These are phyloP conservation scores for Rheum nobile DNA, from an alignment of 148 eudicot species.

Conservation along the genomic window DNA sequence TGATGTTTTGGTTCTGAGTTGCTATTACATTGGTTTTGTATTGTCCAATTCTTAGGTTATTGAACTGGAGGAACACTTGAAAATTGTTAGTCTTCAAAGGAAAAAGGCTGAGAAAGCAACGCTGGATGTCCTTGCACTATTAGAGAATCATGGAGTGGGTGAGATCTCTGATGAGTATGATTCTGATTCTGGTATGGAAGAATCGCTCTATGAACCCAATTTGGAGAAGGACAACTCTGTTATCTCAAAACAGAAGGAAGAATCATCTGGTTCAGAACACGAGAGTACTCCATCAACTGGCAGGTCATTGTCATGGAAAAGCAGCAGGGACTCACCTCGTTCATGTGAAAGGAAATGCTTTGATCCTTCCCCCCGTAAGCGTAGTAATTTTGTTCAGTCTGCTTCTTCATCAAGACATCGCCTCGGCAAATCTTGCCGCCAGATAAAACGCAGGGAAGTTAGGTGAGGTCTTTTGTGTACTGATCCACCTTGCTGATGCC, in stretches of 20 bases:
- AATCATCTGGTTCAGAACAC: conserved; percentile 48
- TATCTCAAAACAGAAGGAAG: conserved; percentile 23
- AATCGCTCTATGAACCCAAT: conserved; percentile 29
- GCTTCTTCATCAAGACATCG: conserved; percentile 41
- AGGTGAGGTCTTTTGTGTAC: conserved; percentile 22
- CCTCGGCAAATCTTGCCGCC: conserved; percentile 78
- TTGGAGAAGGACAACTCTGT: conserved; percentile 15
- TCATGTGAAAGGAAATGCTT: conserved; percentile 32
- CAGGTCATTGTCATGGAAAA: conserved; percentile 79
- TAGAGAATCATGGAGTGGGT: conserved; percentile 50
- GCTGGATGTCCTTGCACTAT: conserved; percentile 49
- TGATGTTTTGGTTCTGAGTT: background rate
- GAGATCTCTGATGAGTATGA: conserved; percentile 55
- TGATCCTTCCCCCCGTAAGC: conserved; percentile 35
- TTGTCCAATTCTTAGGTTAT: conserved; percentile 31
- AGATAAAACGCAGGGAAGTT: conserved; percentile 35
- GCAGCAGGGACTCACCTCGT: conserved; percentile 32
- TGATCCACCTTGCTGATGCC: background rate
- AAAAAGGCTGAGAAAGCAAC: conserved; percentile 85
- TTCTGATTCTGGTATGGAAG: conserved; percentile 54
- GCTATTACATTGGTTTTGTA: conserved; percentile 7
- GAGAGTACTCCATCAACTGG: conserved; percentile 52
- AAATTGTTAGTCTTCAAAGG: conserved; percentile 57
- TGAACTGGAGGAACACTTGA: conserved; percentile 76
- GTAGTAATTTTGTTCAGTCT: conserved; percentile 25